Evolutionary conservation across 2,329 filamentous ascomycete genomes (phyloP).

Genomic region (Metarhizium album): DNA sequence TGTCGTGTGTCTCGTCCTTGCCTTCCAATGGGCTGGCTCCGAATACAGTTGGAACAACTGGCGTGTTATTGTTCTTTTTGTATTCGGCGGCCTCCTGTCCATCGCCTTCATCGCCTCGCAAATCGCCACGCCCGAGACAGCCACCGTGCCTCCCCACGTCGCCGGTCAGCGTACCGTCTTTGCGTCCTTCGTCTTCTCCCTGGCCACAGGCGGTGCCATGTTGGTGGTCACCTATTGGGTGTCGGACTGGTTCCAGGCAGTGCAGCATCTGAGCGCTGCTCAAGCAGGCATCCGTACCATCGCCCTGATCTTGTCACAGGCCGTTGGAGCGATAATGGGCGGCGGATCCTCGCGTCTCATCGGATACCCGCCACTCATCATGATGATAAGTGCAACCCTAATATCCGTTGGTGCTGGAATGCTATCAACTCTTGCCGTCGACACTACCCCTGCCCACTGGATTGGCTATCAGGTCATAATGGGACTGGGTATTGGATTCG

Average conservation of each 20-base stretch:
- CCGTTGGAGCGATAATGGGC: slow-evolving; percentile 15
- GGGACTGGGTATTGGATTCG: too few species aligned
- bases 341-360: slow-evolving; percentile 18
- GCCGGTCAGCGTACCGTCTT: slow-evolving; percentile 22
- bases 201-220: neutral
- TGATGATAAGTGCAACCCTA: too few species aligned
- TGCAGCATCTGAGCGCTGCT: slow-evolving; percentile 20
- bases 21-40: slow-evolving; percentile 33
- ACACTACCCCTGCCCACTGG: too few species aligned
- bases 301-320: slow-evolving; percentile 19
- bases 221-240: slow-evolving; percentile 14
- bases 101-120: slow-evolving; percentile 21
- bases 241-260: neutral
- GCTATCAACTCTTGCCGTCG: too few species aligned
- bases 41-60: slow-evolving; percentile 31
- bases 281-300: slow-evolving; percentile 23
- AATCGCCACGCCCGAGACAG: slow-evolving; percentile 18
- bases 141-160: slow-evolving; percentile 23
- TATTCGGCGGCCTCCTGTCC: neutral
- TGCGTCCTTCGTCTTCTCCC: slow-evolving; percentile 6
- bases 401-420: too few species aligned
- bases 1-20: slow-evolving; percentile 20
- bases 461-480: too few species aligned
- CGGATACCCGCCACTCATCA: slow-evolving; percentile 21
- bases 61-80: slow-evolving; percentile 31